Conservation (phyloP, 495 filamentous ascomycete genomes). For the Penicillium herquei region DNA sequence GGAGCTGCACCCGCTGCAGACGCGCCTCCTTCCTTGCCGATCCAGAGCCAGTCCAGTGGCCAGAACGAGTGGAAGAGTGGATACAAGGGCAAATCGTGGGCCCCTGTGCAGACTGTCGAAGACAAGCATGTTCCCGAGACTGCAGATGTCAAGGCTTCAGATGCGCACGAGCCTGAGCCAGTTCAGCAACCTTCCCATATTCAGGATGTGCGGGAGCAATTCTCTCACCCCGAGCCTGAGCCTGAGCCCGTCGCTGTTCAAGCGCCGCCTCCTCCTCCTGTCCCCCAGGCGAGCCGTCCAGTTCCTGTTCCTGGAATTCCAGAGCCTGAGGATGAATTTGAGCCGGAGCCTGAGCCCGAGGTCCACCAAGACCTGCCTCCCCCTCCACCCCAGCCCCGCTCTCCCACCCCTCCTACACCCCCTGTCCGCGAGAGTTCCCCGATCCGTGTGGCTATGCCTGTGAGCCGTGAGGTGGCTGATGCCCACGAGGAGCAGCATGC, state of each 20-base stretch:
- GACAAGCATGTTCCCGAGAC: slow-evolving; percentile 62
- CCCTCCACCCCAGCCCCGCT: slow-evolving; percentile 59
- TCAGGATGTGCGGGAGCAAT: slow-evolving; percentile 70
- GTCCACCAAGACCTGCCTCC: slow-evolving; percentile 41
- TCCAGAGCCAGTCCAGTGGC: slow-evolving; percentile 67
- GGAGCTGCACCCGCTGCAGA: slow-evolving; percentile 34
- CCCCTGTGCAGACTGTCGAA: slow-evolving; percentile 68
- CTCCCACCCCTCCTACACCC: slow-evolving; percentile 60
- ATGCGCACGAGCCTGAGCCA: slow-evolving; percentile 45
- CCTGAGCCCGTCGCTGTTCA: slow-evolving; percentile 45
- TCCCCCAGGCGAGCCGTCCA: slow-evolving; percentile 43
- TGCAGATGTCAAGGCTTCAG: slow-evolving; percentile 54
- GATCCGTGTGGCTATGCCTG: slow-evolving; percentile 83
- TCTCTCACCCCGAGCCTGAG: slow-evolving; percentile 52
- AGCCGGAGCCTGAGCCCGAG: slow-evolving; percentile 36
- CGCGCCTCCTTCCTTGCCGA: slow-evolving; percentile 47
- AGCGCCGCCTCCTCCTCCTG: slow-evolving; percentile 17
- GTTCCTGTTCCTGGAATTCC: slow-evolving; percentile 75
- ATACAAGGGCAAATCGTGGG: slow-evolving; percentile 86
- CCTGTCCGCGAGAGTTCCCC: slow-evolving; percentile 62
- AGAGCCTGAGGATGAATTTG: slow-evolving; percentile 33
- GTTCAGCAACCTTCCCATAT: slow-evolving; percentile 58
- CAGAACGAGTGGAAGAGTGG: slow-evolving; percentile 82
- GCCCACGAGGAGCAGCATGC: slow-evolving; percentile 49
- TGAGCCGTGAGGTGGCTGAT: slow-evolving; percentile 59